Conservation (phyloP, 345 rosid species). For the Pistacia atlantica region DNA sequence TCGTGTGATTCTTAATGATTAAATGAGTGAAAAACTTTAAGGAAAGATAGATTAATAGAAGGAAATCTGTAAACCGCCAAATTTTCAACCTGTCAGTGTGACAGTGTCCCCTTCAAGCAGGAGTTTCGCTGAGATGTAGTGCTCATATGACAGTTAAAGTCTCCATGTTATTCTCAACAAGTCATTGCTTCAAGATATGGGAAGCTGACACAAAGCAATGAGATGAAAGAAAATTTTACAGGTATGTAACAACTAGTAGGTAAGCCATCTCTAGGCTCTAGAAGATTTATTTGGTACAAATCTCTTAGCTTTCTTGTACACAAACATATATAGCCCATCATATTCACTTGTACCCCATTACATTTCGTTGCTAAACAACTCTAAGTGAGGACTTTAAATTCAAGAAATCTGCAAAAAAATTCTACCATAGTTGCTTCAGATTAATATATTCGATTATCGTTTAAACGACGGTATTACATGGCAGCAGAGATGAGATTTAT, state of each 20-base stretch:
- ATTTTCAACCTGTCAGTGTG: neutral
- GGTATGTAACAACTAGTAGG: constrained; percentile 60
- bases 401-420: constrained; percentile 3
- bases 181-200: constrained; percentile 73
- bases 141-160: constrained; percentile 19
- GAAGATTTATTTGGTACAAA: constrained; percentile 9
- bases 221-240: constrained; percentile 15
- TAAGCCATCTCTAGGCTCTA: constrained; percentile 31
- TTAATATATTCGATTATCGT: neutral
- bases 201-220: constrained; percentile 23
- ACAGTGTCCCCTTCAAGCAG: constrained; percentile 17
- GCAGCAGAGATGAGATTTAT: constrained; percentile 39
- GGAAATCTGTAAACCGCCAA: neutral
- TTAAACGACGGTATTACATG: neutral
- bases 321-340: neutral
- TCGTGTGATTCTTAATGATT: too few species aligned
- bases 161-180: constrained; percentile 38
- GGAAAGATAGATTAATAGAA: too few species aligned
- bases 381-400: constrained; percentile 23
- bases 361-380: constrained; percentile 9
- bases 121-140: constrained; percentile 53
- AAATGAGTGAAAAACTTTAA: too few species aligned
- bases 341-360: neutral
- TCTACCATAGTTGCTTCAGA: constrained; percentile 6
- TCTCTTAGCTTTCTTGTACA: neutral